Base-by-base conservation (phyloP, 768 basidiomycete genomes). In the Pleurotus citrinopileatus region DNA sequence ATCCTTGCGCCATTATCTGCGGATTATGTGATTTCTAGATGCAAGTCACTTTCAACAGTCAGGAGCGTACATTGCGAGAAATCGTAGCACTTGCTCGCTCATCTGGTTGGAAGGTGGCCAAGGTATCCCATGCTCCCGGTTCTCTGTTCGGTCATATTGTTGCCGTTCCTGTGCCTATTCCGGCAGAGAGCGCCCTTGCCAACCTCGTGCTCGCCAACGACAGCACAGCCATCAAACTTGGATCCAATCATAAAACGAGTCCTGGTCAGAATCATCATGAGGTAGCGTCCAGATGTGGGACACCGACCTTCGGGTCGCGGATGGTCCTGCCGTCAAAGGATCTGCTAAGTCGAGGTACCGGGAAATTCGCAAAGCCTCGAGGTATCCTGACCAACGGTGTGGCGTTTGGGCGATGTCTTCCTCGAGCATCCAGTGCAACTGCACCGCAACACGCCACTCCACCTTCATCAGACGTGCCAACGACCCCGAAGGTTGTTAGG, bases 121-220 rank as follows among this genome's bases (percentile, higher is more conserved):
- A 78, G 42, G 82, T 84, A 46, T 76, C 78, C 3, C 75, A 75
- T 53, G 77, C 81, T 2, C 75, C 81, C 32, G 86, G 84, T 8
- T 83, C 85, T 1, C 68, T 86, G 34, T 90, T 91, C 60, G 87
- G 84, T 2, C 79, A 89, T 61, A 80, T 91, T 54, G 74, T 84
- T 34, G 89, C 87, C 25, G 76, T 83, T 15, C 88, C 88, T 4
- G 72, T 76, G 1, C 58, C 74, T 2, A 74, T 89, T 12, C 83
- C 85, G 17, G 56, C 56, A 4, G 50, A 23, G 28, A 43, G 56
- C 29, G 44, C 48, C 38, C 29, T 29, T 2, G n/a, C 17, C 61
- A 20, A 56, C 17, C 19, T 19, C 38, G 17, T n/a, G 7, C 17
- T n/a, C 17, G 19, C 38, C 12, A 19, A 40, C 10, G 38, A 40